Evolutionary conservation across 331 rosid genomes (phyloP).

Genomic region (Malus hybrid): DNA sequence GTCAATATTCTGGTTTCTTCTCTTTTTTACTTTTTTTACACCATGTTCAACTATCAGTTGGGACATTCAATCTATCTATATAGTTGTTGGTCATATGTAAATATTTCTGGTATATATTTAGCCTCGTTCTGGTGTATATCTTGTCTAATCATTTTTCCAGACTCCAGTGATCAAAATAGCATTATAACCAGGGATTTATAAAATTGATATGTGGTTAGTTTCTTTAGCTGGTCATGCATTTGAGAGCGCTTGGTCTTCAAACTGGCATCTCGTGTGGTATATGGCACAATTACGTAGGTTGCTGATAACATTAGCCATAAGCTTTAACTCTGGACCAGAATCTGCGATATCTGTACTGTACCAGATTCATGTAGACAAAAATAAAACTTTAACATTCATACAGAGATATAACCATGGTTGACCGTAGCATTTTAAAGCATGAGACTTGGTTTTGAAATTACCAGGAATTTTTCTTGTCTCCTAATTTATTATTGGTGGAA

Average conservation of each 20-base stretch:
- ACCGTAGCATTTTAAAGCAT: neutral
- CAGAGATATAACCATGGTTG: neutral
- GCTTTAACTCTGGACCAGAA: neutral
- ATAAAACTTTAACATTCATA: neutral
- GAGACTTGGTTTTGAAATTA: neutral
- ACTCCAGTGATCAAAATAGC: neutral
- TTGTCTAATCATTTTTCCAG: neutral
- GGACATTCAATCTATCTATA: neutral
- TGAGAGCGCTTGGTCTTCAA: neutral
- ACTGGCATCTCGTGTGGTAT: neutral
- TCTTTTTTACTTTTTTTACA: neutral
- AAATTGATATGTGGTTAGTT: neutral
- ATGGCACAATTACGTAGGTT: neutral
- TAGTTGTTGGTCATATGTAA: neutral
- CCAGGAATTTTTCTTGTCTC: neutral
- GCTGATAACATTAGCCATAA: neutral
- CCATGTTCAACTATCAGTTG: neutral
- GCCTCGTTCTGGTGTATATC: neutral
- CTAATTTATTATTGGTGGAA: neutral
- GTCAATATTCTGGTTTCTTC: slow-evolving; percentile 26
- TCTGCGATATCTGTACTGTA: neutral
- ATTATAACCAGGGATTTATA: neutral
- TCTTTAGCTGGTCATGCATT: slow-evolving; percentile 1
- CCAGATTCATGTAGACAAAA: neutral
- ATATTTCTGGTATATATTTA: neutral